Conservation (phyloP, 106 monocot species). For the Cymbidium sinense region DNA sequence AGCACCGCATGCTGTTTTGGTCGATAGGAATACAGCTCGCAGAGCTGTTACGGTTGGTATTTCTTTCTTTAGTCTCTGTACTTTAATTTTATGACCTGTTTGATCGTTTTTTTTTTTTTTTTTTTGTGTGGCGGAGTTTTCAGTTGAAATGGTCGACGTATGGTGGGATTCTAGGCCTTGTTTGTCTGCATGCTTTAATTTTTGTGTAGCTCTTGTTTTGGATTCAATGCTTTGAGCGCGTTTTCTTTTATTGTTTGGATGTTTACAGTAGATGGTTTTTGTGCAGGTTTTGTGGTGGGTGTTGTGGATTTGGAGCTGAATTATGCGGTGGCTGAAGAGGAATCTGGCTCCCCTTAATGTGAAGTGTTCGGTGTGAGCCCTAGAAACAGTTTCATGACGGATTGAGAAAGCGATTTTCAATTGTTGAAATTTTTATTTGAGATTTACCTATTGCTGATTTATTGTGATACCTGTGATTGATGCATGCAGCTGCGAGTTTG, state of each 20-base stretch:
- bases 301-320: not conserved
- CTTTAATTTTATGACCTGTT: not conserved
- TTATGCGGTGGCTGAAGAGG: not conserved
- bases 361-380: not conserved
- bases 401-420: not conserved
- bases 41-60: not conserved
- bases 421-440: not conserved
- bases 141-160: not conserved
- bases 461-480: not conserved
- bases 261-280: not conserved
- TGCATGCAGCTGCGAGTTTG: not conserved
- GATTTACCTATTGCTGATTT: not conserved
- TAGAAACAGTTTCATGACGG: not conserved
- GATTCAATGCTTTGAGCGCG: not conserved
- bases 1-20: not conserved
- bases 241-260: not conserved
- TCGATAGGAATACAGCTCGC: not conserved
- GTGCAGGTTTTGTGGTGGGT: not conserved
- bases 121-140: not conserved
- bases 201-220: not conserved
- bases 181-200: not conserved
- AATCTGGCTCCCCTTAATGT: not conserved
- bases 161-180: not conserved
- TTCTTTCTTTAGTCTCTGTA: not conserved
- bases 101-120: not conserved